Base-by-base conservation (phyloP, 2,329 filamentous ascomycete species). In the Aspergillus sp. region DNA sequence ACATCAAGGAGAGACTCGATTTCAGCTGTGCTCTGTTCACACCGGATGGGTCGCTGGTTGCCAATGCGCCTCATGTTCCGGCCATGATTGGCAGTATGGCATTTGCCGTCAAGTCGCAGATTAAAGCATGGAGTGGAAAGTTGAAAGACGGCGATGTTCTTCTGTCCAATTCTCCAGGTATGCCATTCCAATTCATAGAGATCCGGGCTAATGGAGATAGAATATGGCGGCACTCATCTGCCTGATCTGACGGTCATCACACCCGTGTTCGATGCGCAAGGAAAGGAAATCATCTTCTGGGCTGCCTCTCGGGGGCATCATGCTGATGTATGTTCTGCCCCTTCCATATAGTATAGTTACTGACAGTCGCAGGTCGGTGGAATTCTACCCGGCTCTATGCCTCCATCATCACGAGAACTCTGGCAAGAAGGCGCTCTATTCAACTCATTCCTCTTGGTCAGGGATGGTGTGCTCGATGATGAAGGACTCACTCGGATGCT, bases 1-100 rank as follows among this genome's bases (percentile, higher is more conserved):
- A 90, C 55, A 85, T 90, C 54, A 90, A 90, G 61, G 87, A 90
- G 86, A 78, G 86, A 3, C 75, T 90, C 0, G 87, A 91, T 57
- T 91, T 88, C 57, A 89, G 85, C 1, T 91, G 87, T 54, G 87
- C 86, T 27, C 75, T 90, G 2, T 90, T 90, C 49, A 85, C 88
- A 54, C 76, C 81, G 0, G 77, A 80, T 2, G 87, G 87, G 11
- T 85, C 83, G 0, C 71, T 90, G 1, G 86, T 90, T 4, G 68
- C 68, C 5, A 71, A 71, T 47, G 76, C 87, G 27, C 87, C 87
- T 0, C 86, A 91, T 72, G 67, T 91, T 8, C 87, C 87, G 0
- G 85, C 90, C 1, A 86, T 90, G 58, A 69, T 91, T 5, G 87
- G 86, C 10, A 87, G 82, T 43, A 89, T 90, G 86, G 85, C 82